Conservation (phyloP, 164 flowering plant species). For the Malania oleifera region DNA sequence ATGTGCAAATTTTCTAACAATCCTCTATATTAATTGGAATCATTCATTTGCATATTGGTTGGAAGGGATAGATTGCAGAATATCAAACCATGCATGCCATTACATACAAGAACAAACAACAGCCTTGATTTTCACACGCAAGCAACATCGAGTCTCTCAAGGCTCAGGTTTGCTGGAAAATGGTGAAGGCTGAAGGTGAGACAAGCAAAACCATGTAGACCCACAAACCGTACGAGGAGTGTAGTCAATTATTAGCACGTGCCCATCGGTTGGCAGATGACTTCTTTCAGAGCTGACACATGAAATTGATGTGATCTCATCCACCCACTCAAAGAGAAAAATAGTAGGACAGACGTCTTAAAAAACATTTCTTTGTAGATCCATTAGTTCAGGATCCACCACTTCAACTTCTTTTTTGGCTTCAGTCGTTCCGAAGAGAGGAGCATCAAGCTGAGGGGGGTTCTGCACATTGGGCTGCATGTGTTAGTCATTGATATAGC, state of each 20-base stretch:
- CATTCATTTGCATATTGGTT: too few species aligned
- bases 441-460: slow-evolving; percentile 74
- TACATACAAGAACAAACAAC: neutral
- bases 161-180: neutral
- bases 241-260: too few species aligned
- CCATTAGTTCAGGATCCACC: slow-evolving; percentile 54
- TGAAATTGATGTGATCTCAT: neutral
- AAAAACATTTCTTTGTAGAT: slow-evolving; percentile 74
- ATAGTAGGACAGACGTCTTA: slow-evolving; percentile 26
- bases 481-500: neutral
- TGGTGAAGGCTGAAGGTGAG: neutral
- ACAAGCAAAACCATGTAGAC: too few species aligned
- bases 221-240: too few species aligned
- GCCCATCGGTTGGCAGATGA: neutral
- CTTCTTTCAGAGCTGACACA: neutral
- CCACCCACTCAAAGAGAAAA: neutral
- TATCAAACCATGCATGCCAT: slow-evolving; percentile 2
- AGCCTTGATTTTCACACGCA: neutral
- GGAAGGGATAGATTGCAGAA: slow-evolving; percentile 3
- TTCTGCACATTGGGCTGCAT: slow-evolving; percentile 35
- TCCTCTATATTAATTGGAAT: too few species aligned
- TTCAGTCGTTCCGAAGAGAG: slow-evolving; percentile 34
- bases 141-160: neutral
- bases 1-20: too few species aligned
- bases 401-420: slow-evolving; percentile 41